These are phyloP conservation scores for Pseudozyma sp. DNA, from an alignment of 1,284 basidiomycete species.

Conservation along the genomic window DNA sequence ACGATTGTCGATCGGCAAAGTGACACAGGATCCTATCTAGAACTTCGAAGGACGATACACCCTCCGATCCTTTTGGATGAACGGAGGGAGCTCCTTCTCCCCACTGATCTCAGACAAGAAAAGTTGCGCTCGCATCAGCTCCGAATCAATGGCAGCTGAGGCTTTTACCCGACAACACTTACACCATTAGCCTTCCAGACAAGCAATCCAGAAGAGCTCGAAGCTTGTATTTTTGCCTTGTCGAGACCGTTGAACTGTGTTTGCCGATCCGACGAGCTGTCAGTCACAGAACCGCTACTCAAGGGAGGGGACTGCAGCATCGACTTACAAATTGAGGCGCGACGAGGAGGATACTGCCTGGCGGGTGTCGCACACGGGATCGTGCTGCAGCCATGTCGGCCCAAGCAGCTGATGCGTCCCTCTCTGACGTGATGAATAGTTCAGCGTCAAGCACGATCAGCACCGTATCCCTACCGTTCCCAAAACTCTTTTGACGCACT, in stretches of 20 bases:
- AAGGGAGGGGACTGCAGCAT: neutral
- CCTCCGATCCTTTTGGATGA: neutral
- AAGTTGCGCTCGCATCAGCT: neutral
- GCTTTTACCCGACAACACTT: conserved; percentile 1
- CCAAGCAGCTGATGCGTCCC: conserved; percentile 13
- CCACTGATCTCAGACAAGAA: conserved; percentile 22
- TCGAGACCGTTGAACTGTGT: conserved; percentile 38
- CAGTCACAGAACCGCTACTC: too few relatives aligned
- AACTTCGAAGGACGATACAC: conserved; percentile 43
- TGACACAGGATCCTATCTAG: conserved; percentile 33
- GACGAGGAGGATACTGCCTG: conserved; percentile 6
- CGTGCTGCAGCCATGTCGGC: conserved; percentile 17
- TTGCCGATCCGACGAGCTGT: too few relatives aligned
- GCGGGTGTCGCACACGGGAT: neutral
- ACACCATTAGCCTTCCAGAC: conserved; percentile 50
- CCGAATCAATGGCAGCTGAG: neutral
- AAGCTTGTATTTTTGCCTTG: conserved; percentile 13
- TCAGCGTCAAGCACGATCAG: too few relatives aligned
- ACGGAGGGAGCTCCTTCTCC: conserved; percentile 29
- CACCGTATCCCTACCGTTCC: too few relatives aligned
- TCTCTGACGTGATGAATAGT: conserved; percentile 8
- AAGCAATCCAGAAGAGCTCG: conserved; percentile 2
- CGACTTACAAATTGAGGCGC: conserved; percentile 26
- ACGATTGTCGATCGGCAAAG: conserved; percentile 10
- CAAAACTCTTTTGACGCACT: neutral